Evolutionary conservation across 768 basidiomycete species (phyloP).

Genomic region (Pholiota conissans): DNA sequence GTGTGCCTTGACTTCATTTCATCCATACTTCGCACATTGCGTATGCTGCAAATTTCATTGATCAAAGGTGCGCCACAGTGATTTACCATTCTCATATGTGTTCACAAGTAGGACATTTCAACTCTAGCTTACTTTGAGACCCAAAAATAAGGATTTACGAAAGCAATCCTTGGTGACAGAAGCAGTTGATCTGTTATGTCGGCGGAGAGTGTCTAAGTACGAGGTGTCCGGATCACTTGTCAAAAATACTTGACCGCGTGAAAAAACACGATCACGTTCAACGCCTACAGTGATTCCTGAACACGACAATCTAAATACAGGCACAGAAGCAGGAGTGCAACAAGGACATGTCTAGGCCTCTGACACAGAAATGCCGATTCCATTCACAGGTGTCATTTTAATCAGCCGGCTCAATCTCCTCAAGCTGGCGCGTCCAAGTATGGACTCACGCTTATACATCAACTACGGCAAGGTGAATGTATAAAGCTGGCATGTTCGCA

Average conservation of each 20-base stretch:
- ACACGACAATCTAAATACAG: slow-evolving; percentile 6
- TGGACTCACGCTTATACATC: background rate
- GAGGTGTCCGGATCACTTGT: slow-evolving; percentile 16
- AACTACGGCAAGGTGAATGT: background rate
- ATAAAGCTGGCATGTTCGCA: background rate
- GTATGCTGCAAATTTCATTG: no score
- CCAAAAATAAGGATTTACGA: background rate
- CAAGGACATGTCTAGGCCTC: slow-evolving; percentile 11
- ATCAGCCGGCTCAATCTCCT: slow-evolving; percentile 8
- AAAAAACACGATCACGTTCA: slow-evolving; percentile 5
- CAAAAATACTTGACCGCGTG: slow-evolving; percentile 14
- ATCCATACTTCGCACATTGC: no score
- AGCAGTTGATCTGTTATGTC: background rate
- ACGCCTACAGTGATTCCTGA: background rate
- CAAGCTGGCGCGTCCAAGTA: background rate
- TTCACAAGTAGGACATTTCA: no score
- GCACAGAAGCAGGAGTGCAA: slow-evolving; percentile 11
- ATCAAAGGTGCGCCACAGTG: no score
- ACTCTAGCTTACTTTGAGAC: no score
- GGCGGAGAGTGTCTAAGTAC: background rate
- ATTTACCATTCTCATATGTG: no score
- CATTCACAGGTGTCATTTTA: slow-evolving; percentile 2
- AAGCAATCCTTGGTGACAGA: background rate
- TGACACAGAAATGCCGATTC: slow-evolving; percentile 8
- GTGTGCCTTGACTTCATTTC: background rate